A percentile compares a stretch with the other conserved stretches of the same genome.
phyloP scores from a whole-genome alignment of 345 rosid genomes.

The Capsella bursapastoris region DNA sequence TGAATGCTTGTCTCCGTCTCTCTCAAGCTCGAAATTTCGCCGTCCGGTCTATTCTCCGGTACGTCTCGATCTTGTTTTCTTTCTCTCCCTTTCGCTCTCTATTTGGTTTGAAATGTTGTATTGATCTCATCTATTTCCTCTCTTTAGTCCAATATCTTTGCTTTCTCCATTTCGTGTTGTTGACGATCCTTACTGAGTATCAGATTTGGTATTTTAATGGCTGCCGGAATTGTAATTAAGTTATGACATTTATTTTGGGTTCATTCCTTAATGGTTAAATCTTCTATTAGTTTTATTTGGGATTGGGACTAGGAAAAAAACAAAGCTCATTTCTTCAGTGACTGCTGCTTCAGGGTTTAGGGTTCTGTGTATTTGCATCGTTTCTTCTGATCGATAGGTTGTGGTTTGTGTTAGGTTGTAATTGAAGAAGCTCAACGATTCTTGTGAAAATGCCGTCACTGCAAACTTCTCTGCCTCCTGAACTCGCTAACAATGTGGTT shows the following conservation, averaged over 20 bases:
- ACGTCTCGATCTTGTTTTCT: neutral
- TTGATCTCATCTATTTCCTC: neutral
- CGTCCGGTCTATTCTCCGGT: constrained; percentile 31
- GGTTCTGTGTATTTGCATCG: neutral
- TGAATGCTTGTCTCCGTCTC: constrained; percentile 18
- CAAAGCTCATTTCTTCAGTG: neutral
- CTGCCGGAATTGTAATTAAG: neutral
- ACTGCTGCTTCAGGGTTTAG: neutral
- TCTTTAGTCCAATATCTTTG: neutral
- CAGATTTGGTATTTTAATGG: constrained; percentile 17
- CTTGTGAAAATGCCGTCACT: constrained; percentile 70
- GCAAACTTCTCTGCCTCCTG: constrained; percentile 90
- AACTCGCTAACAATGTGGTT: constrained; percentile 83
- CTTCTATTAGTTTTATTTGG: neutral
- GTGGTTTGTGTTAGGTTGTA: constrained; percentile 7
- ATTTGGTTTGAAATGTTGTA: neutral
- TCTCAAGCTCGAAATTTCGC: constrained; percentile 7
- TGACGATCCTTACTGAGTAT: neutral
- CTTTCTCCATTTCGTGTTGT: constrained; percentile 21
- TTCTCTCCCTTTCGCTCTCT: neutral
- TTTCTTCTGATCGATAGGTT: constrained; percentile 16
- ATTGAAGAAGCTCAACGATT: constrained; percentile 5
- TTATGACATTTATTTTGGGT: neutral
- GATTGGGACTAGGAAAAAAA: neutral
- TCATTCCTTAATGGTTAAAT: neutral